Base-by-base conservation (phyloP, 176 grass and related monocot genomes). In the Oryza brachyantha region DNA sequence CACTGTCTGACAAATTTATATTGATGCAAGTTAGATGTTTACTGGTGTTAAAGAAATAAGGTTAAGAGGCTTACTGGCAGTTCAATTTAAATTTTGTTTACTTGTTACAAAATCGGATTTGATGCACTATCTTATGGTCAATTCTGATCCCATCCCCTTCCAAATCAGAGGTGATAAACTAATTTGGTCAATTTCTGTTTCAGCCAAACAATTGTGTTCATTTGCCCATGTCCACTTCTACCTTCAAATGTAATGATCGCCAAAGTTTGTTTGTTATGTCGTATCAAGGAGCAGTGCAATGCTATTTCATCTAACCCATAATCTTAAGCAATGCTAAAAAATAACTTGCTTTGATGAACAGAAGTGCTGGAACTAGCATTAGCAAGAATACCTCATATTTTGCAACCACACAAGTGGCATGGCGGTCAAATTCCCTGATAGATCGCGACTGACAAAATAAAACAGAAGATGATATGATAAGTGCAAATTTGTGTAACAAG, bases 341-440 rank as follows among this genome's bases (percentile, higher is more conserved):
- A 7, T 63, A 64, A 13, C 29, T 63, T 34, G 37, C 39, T 78
- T 35, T 29, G 19, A 11, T 17, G 10, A 71, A 64, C 7, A 22
- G 78, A 25, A 72, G 0, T 7, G 17, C 37, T 42, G 16, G 50
- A 10, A 64, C 61, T 66, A 73, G 41, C 25, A 75, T 54, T 75
- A 76, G 10, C 79, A 84, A 88, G 21, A 75, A 69, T 87, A 97
- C 95, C 95, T 97, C 95, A 61, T 91, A 97, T 64, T 94, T 94
- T 64, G 86, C 96, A 88, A 95, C 86, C 75, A 80, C 74, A 74
- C 92, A 90, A 84, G 96, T 95, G 10, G 96, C 95, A 80, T 97
- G 95, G 25, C 69, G 86, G 74, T 97, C 95, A 36, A 97, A 97
- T 79, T 97, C 95, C 64, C 92, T 64, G 57, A 94, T 87, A 83